Evolutionary conservation across 768 basidiomycete species (phyloP).

Genomic region (Suillus tomentosus): DNA sequence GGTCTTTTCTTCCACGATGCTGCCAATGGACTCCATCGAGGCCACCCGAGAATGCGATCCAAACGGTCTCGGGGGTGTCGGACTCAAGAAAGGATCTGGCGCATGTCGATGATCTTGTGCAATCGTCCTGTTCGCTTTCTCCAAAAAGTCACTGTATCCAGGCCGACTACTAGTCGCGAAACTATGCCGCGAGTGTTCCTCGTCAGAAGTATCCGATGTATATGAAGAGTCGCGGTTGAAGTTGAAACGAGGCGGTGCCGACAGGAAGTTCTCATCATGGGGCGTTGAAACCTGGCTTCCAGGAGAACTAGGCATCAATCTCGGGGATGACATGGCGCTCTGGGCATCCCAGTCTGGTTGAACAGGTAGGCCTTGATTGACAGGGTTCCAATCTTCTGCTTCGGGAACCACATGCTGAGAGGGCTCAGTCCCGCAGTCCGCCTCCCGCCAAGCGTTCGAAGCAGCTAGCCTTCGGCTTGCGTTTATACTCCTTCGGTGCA

Average conservation of each 20-base stretch:
- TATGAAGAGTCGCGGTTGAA: constrained; percentile 30
- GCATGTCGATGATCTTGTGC: constrained; percentile 75
- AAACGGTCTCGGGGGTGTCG: constrained; percentile 68
- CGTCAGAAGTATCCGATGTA: constrained; percentile 59
- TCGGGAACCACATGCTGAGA: constrained; percentile 53
- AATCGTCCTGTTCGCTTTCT: constrained; percentile 82
- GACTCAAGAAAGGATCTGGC: constrained; percentile 86
- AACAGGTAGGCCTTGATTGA: constrained; percentile 59
- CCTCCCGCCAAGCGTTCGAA: constrained; percentile 73
- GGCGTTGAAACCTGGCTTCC: constrained; percentile 62
- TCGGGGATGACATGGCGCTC: constrained; percentile 48
- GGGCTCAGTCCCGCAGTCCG: constrained; percentile 56
- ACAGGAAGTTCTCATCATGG: constrained; percentile 42
- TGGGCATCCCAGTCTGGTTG: constrained; percentile 78
- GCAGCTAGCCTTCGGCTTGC: constrained; percentile 71
- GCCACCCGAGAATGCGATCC: constrained; percentile 77
- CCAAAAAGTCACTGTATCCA: constrained; percentile 78
- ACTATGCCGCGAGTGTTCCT: constrained; percentile 51
- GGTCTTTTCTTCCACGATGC: constrained; percentile 88
- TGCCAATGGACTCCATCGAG: constrained; percentile 89
- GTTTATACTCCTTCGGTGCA: constrained; percentile 83
- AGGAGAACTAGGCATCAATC: constrained; percentile 54
- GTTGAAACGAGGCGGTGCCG: constrained; percentile 33
- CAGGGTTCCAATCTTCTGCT: constrained; percentile 80
- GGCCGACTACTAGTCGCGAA: constrained; percentile 31